Evolutionary conservation across 139 green algal species (phyloP).

Genomic region (Monoraphidium neglectum): DNA sequence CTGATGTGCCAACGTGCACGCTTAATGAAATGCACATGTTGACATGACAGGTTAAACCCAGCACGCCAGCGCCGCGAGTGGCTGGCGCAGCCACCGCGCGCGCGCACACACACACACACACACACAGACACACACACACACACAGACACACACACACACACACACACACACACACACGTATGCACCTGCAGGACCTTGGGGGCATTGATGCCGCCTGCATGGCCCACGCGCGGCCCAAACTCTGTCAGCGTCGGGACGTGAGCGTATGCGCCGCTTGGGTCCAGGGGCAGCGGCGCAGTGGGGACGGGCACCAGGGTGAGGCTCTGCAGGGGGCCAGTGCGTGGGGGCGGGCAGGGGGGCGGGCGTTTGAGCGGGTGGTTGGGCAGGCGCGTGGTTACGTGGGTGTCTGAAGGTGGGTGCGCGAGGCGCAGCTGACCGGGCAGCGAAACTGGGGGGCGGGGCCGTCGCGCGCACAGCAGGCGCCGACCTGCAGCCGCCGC

Average conservation of each 20-base stretch:
- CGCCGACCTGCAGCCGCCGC: background rate
- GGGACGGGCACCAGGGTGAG: constrained; percentile 52
- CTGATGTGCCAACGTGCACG: too few relatives aligned
- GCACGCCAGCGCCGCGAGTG: too few relatives aligned
- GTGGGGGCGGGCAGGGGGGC: background rate
- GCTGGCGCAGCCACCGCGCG: too few relatives aligned
- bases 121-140: too few relatives aligned
- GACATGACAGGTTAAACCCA: too few relatives aligned
- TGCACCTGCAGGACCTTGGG: constrained; percentile 69
- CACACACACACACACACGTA: constrained; percentile 1
- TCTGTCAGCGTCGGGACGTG: constrained; percentile 48
- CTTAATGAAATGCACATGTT: too few relatives aligned
- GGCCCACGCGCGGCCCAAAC: constrained; percentile 43
- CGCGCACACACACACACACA: too few relatives aligned
- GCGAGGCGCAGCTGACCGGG: too few relatives aligned
- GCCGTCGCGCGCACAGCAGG: too few relatives aligned
- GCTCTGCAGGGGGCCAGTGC: constrained; percentile 1
- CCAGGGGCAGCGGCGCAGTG: constrained; percentile 47
- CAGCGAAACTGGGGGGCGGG: too few relatives aligned
- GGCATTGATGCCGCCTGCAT: constrained; percentile 86
- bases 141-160: background rate
- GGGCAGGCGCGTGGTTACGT: background rate
- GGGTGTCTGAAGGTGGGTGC: too few relatives aligned
- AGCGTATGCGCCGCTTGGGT: constrained; percentile 55
- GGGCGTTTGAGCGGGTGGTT: background rate